Base-by-base conservation (phyloP, 441 rosid species). In the Biscutella laevigata region DNA sequence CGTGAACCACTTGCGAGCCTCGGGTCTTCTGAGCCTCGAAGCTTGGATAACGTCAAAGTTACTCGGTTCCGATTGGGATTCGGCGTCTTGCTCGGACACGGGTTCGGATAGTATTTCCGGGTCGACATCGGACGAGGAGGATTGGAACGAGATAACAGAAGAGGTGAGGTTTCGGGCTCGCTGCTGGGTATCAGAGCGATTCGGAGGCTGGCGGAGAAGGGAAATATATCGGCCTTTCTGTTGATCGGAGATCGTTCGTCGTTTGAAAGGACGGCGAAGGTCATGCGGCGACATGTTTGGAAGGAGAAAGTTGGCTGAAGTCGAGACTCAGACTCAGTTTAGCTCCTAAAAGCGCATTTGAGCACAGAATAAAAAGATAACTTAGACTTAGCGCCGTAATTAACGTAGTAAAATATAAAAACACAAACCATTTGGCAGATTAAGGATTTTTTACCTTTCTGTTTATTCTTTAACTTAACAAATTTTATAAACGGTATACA, bases 121-220 rank as follows among this genome's bases (percentile, higher is more conserved):
- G 52, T 72, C 77, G 32, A 73, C 57, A 41, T 72, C 82, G 7
- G 71, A 30, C 11, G 47, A 40, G 27, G 74, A 69, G 21, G 80
- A 54, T 42, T 71, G 79, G 38, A 84, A 70, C 7, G 87, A 71
- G 64, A 88, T 78, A 44, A 83, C 80, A 12, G 90, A 73, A 33
- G 96, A 76, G 36, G 88, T 95, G 21, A 88, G 71, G 75, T 74
- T 76, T 20, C 98, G 88, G 4, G 91, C 95, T 50, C 80, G 91
- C 15, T 80, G 87, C 66, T 91, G 98, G 33, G 88, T 95, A 33
- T 91, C 88, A 21, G 68, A 84, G 38, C 96, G 98, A 44, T 70
- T 54, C 66, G 88, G 95, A 13, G 73, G 68, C 61, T 91, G 95
- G 0, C 96, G 80, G 66, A 72, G 83, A 32, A 91, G 72, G 4